These are phyloP conservation scores for Fistulinella prunicolor DNA, from an alignment of 768 basidiomycete genomes.

Conservation along the genomic window DNA sequence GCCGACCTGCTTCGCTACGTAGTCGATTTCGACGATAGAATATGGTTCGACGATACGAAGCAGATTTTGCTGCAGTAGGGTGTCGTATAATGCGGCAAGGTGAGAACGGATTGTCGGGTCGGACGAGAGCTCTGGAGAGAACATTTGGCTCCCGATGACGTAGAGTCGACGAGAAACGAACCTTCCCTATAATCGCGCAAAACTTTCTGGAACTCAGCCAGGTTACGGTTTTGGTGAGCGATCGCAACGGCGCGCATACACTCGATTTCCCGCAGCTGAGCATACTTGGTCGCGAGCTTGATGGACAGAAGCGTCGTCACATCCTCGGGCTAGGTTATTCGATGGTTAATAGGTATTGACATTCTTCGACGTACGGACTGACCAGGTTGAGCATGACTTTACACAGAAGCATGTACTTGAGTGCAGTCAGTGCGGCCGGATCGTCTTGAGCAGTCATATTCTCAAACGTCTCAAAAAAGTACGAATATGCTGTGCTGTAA, in stretches of 20 bases:
- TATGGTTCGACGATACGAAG: conserved; percentile 96
- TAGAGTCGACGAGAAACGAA: conserved; percentile 22
- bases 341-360: neutral
- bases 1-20: conserved; percentile 84
- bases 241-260: conserved; percentile 94
- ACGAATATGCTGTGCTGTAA: conserved; percentile 94
- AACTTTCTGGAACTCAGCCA: conserved; percentile 86
- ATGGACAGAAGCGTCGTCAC: conserved; percentile 81
- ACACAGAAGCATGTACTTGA: conserved; percentile 98
- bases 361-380: conserved; percentile 26
- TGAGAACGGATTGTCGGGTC: conserved; percentile 96
- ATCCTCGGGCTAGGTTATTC: conserved; percentile 74
- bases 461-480: conserved; percentile 97
- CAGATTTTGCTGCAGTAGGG: conserved; percentile 92
- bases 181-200: conserved; percentile 85
- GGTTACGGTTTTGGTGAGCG: conserved; percentile 88
- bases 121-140: conserved; percentile 75
- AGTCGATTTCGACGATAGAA: conserved; percentile 84
- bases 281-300: conserved; percentile 87
- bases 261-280: conserved; percentile 84
- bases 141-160: neutral
- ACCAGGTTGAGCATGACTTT: conserved; percentile 98
- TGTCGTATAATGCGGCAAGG: conserved; percentile 91
- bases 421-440: conserved; percentile 68
- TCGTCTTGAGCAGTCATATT: conserved; percentile 78